Base-by-base conservation (phyloP, 768 basidiomycete species). In the Boletus tomentosulus region DNA sequence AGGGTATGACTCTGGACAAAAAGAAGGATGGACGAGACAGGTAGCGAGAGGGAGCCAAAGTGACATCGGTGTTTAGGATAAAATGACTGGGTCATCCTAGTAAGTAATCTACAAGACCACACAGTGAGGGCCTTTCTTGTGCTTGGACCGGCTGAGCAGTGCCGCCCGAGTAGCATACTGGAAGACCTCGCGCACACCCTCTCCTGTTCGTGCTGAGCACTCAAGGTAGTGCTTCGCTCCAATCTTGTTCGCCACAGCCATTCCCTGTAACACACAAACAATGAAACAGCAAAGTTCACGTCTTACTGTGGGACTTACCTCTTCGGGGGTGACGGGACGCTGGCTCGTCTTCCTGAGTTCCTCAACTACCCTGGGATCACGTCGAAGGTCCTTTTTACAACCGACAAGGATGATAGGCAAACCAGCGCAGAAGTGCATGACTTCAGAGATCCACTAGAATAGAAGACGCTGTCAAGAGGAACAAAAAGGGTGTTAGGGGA, bases 151-250 rank as follows among this genome's bases (percentile, higher is more conserved):
- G 73, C 71, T 78, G 57, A 93, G 80, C 35, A 98, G 83, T 27
- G 96, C 95, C 39, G 91, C 87, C 58, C 93, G 86, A 25, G 96
- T 98, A 50, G 97, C 97, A 62, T 89, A 90, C 75, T 98, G 93
- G 85, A 99, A 99, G 43, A 99, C 96, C 74, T 98, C 95, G 58
- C 90, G 86, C 46, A 99, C 96, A 62, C 96, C 95, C 74, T 98
- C 93, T 55, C 95, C 94, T 15, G 92, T 86, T 79, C 87, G 89
- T 70, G 94, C 94, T 50, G 92, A 95, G 73, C 97, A 99, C 72
- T 99, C 97, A 49, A 99, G 85, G 73, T 98, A 99, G 68, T 92
- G 87, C 74, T 85, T 90, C 6, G 97, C 96, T 28, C 89, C 89
- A 62, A 99, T 98, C 87, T 98, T 96, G 78, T 91, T 88, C 24